Evolutionary conservation across 208 protist species (phyloP).

Genomic region (Leishmania mexicana): DNA sequence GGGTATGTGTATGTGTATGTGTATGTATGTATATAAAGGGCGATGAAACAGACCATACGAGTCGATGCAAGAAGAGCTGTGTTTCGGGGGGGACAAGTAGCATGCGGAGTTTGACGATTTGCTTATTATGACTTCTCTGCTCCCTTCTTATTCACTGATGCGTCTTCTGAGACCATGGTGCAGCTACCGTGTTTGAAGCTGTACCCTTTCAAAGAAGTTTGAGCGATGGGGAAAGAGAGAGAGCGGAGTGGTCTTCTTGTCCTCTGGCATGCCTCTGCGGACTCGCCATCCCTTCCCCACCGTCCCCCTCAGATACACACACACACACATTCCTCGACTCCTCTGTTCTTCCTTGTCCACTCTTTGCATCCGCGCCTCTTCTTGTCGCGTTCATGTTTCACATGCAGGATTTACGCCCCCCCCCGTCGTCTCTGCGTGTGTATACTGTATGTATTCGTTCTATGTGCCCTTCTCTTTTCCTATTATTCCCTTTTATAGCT

Average conservation of each 20-base stretch:
- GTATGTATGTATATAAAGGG: background rate
- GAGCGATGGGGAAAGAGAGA: background rate
- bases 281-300: background rate
- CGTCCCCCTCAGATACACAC: background rate
- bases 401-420: background rate
- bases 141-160: background rate
- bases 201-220: background rate
- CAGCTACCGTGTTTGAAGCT: background rate
- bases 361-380: background rate
- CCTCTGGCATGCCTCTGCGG: background rate
- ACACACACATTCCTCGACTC: background rate
- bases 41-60: background rate
- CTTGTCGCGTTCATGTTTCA: constrained; percentile 7
- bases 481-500: background rate
- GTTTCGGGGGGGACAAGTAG: background rate
- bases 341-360: background rate
- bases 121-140: background rate
- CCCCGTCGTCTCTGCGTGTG: background rate
- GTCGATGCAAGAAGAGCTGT: background rate
- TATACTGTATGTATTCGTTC: background rate
- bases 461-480: background rate
- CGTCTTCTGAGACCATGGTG: background rate
- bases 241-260: background rate
- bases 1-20: background rate
- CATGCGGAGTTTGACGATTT: background rate